These are phyloP conservation scores for Beauveria rudraprayagi DNA, from an alignment of 2,329 filamentous ascomycete genomes.

Conservation along the genomic window DNA sequence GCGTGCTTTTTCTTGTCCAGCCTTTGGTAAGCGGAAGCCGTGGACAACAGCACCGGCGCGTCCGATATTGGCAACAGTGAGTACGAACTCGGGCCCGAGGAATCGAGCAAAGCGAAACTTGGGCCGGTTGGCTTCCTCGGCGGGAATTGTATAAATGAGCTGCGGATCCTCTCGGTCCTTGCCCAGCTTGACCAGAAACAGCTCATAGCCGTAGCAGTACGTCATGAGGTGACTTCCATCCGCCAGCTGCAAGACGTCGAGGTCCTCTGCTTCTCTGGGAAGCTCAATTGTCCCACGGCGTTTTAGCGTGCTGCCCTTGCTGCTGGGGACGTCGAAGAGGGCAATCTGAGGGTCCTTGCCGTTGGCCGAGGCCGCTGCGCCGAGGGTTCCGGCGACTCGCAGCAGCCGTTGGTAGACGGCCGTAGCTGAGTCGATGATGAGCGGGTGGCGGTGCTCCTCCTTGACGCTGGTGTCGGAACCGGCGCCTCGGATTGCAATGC, in stretches of 20 bases:
- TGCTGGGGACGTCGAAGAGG: slow-evolving; percentile 72
- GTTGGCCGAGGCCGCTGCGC: slow-evolving; percentile 70
- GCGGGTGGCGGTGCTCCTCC: slow-evolving; percentile 32
- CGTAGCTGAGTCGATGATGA: slow-evolving; percentile 42
- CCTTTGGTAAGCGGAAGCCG: slow-evolving; percentile 44
- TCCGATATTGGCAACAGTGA: slow-evolving; percentile 50
- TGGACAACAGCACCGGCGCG: slow-evolving; percentile 49
- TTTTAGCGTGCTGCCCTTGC: slow-evolving; percentile 39
- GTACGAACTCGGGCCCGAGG: slow-evolving; percentile 47
- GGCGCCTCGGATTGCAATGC: slow-evolving; percentile 53
- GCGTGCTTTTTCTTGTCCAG: slow-evolving; percentile 32
- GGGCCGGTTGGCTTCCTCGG: slow-evolving; percentile 39
- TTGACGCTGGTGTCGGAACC: slow-evolving; percentile 25
- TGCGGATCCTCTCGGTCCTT: slow-evolving; percentile 40
- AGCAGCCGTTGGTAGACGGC: slow-evolving; percentile 54
- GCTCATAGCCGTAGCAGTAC: slow-evolving; percentile 69
- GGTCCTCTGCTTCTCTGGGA: slow-evolving; percentile 53
- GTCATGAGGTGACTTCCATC: slow-evolving; percentile 61
- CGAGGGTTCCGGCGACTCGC: slow-evolving; percentile 57
- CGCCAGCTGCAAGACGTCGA: slow-evolving; percentile 58
- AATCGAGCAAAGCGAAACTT: slow-evolving; percentile 52
- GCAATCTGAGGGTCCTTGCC: slow-evolving; percentile 70
- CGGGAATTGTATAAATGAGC: slow-evolving; percentile 49
- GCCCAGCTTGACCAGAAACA: slow-evolving; percentile 58
- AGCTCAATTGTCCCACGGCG: slow-evolving; percentile 42